Evolutionary conservation across 305 asterid species (phyloP).

Genomic region (Fraxinus paxiana): DNA sequence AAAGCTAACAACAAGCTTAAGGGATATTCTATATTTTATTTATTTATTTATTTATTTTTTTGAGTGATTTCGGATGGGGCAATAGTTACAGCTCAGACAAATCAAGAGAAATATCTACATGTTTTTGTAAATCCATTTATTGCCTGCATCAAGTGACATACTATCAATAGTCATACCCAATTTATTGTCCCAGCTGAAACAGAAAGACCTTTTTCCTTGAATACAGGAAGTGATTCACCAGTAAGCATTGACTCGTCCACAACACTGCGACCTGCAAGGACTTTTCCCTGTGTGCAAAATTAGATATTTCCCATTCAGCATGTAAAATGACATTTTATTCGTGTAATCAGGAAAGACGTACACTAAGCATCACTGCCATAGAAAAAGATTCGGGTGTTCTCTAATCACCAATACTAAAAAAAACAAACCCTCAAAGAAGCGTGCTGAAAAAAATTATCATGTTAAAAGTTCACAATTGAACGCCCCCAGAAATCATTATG

Average conservation of each 20-base stretch:
- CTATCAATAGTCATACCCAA: slow-evolving; percentile 61
- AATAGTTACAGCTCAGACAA: not conserved
- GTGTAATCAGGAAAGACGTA: slow-evolving; percentile 13
- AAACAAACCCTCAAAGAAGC: slow-evolving; percentile 5
- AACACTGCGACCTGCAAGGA: slow-evolving; percentile 93
- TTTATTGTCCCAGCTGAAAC: slow-evolving; percentile 96
- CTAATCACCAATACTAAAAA: not conserved
- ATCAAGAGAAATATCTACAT: not conserved
- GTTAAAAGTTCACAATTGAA: not conserved
- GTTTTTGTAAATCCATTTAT: not conserved
- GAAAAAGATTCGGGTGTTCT: not conserved
- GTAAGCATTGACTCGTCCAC: slow-evolving; percentile 99
- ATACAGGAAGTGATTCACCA: slow-evolving; percentile 96
- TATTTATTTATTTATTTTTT: not conserved
- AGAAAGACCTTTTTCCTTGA: slow-evolving; percentile 71
- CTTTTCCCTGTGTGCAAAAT: slow-evolving; percentile 66
- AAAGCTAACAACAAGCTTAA: not conserved
- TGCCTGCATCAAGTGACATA: not conserved
- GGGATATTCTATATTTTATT: not conserved
- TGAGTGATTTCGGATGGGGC: not conserved
- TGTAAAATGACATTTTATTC: slow-evolving; percentile 22
- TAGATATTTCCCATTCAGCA: slow-evolving; percentile 26
- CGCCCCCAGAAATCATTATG: not conserved
- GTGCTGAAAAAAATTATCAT: not conserved
- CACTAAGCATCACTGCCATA: slow-evolving; percentile 4